phyloP scores from a whole-genome alignment of 345 rosid species.

The Turnera subulata region DNA sequence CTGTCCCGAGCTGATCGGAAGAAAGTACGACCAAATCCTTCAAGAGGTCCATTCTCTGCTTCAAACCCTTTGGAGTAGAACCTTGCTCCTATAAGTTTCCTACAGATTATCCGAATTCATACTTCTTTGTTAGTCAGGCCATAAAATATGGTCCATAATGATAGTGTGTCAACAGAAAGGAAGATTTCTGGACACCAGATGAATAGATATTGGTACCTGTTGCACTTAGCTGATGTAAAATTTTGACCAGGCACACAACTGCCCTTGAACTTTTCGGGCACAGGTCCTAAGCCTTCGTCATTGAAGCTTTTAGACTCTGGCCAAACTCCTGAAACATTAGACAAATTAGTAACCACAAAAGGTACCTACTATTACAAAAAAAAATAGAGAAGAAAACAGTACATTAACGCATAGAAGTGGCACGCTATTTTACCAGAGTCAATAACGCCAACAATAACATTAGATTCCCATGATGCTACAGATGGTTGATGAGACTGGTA shows the following conservation, averaged over 20 bases:
- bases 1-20: conserved; percentile 41
- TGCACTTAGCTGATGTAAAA: conserved; percentile 35
- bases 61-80: conserved; percentile 40
- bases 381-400: background rate
- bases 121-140: background rate
- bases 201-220: conserved; percentile 25
- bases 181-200: background rate
- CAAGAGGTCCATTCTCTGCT: conserved; percentile 38
- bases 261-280: conserved; percentile 46
- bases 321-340: conserved; percentile 35
- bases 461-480: conserved; percentile 14
- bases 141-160: background rate
- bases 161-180: background rate
- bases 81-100: conserved; percentile 49
- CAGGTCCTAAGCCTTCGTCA: conserved; percentile 34
- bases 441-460: conserved; percentile 40
- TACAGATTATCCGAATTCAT: conserved; percentile 16
- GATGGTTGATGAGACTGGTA: conserved; percentile 16
- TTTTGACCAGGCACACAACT: conserved; percentile 38
- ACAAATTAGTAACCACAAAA: background rate
- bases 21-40: conserved; percentile 22
- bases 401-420: no score
- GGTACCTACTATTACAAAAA: no score
- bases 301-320: conserved; percentile 46
- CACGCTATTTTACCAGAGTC: conserved; percentile 44